A percentile compares a stretch with the other conserved stretches of the same genome.
These are phyloP conservation scores for Pythium aquatile DNA, from an alignment of 352 stramenopile species.

Conservation along the genomic window DNA sequence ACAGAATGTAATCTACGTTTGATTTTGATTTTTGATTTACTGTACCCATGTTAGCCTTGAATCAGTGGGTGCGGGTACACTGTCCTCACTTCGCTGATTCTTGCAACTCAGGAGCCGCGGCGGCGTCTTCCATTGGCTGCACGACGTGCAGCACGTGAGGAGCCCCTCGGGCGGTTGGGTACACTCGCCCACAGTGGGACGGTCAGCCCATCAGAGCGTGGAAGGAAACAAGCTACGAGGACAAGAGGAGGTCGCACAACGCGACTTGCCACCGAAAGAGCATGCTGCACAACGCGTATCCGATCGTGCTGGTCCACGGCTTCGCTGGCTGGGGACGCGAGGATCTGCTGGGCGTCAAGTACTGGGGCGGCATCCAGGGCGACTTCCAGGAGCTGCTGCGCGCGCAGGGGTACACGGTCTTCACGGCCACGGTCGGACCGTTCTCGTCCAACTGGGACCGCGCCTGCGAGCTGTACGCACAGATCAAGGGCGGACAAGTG, in stretches of 20 bases:
- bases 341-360: constrained; percentile 17
- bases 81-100: too few relatives aligned
- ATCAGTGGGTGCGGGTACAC: background rate
- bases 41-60: background rate
- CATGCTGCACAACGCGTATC: constrained; percentile 3
- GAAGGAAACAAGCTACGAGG: background rate
- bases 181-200: background rate
- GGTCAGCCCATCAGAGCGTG: background rate
- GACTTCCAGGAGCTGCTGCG: constrained; percentile 26
- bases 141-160: too few relatives aligned
- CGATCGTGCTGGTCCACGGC: constrained; percentile 26
- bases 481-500: constrained; percentile 32
- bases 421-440: constrained; percentile 24
- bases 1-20: too few relatives aligned
- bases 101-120: background rate
- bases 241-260: background rate
- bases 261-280: background rate
- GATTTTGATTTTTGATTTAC: too few relatives aligned
- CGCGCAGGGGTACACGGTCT: constrained; percentile 29
- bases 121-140: background rate
- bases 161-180: background rate
- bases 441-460: constrained; percentile 40
- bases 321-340: constrained; percentile 25
- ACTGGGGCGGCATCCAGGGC: constrained; percentile 27
- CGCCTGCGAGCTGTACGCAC: constrained; percentile 36